Conservation (phyloP, 1,139 yeast genomes). For the Citeromyces hawaiiensis region DNA sequence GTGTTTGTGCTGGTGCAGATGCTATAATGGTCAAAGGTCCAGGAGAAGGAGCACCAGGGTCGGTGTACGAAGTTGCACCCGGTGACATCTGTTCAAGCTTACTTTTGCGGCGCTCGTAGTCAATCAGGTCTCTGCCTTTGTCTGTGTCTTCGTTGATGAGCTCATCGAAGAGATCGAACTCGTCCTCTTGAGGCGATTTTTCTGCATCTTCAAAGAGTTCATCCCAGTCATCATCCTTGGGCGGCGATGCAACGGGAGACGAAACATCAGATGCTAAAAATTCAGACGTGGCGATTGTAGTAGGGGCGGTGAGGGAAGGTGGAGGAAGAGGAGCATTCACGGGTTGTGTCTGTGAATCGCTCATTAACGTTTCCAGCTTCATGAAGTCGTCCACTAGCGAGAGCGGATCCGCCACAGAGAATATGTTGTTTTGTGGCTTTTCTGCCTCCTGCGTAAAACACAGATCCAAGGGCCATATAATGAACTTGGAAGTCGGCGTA, state of each 20-base stretch:
- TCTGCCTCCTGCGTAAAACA: constrained; percentile 43
- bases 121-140: constrained; percentile 10
- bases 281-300: constrained; percentile 17
- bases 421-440: constrained; percentile 5
- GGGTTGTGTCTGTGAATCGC: not conserved
- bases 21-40: constrained; percentile 44
- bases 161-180: constrained; percentile 7
- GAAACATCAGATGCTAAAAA: constrained; percentile 9
- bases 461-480: constrained; percentile 60
- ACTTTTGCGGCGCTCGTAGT: constrained; percentile 3
- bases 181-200: constrained; percentile 6
- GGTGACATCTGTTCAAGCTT: constrained; percentile 1
- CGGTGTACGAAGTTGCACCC: constrained; percentile 43
- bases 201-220: constrained; percentile 29
- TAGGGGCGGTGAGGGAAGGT: constrained; percentile 7
- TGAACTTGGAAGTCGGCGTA: constrained; percentile 37
- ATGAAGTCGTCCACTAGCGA: constrained; percentile 13
- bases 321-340: not conserved
- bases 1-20: constrained; percentile 11
- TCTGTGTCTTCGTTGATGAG: constrained; percentile 5
- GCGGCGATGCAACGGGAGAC: not conserved
- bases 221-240: constrained; percentile 13
- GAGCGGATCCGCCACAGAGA: constrained; percentile 12
- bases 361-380: constrained; percentile 2
- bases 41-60: constrained; percentile 78